A percentile compares a stretch with the other conserved stretches of the same genome.
These are phyloP conservation scores for Alternaria postmessia DNA, from an alignment of 2,329 filamentous ascomycete species.

Conservation along the genomic window DNA sequence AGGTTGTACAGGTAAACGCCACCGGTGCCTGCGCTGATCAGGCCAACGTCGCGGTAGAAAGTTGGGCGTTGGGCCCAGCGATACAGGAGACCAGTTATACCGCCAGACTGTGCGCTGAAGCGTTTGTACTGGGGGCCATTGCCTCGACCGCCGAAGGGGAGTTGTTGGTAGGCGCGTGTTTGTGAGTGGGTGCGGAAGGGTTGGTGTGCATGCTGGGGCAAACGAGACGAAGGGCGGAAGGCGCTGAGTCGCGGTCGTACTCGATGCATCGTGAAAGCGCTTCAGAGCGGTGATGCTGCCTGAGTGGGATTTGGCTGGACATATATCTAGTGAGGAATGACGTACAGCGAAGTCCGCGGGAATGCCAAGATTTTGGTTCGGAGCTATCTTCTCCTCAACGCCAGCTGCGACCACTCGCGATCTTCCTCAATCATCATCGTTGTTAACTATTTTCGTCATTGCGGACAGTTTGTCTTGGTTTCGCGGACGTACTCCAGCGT, in stretches of 20 bases:
- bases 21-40: slow-evolving; percentile 53
- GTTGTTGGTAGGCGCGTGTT: slow-evolving; percentile 34
- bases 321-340: not conserved
- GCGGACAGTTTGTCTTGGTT: not conserved
- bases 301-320: not conserved
- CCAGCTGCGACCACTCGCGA: not conserved
- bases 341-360: slow-evolving; percentile 22
- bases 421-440: not conserved
- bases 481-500: not conserved
- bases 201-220: not conserved
- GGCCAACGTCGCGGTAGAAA: slow-evolving; percentile 57
- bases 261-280: slow-evolving; percentile 25
- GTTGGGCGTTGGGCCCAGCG: slow-evolving; percentile 55
- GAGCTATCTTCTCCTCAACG: not conserved
- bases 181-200: not conserved
- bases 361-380: slow-evolving; percentile 18
- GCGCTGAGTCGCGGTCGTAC: slow-evolving; percentile 20
- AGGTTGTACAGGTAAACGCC: slow-evolving; percentile 73
- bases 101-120: slow-evolving; percentile 30
- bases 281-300: not conserved
- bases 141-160: slow-evolving; percentile 30
- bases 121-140: slow-evolving; percentile 39
- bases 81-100: slow-evolving; percentile 34
- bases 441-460: not conserved
- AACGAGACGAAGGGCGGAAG: slow-evolving; percentile 10